Evolutionary conservation across 768 basidiomycete genomes (phyloP), one percentile per base, ranked within the genome.

Genomic region (Chalciporus piperatus): DNA sequence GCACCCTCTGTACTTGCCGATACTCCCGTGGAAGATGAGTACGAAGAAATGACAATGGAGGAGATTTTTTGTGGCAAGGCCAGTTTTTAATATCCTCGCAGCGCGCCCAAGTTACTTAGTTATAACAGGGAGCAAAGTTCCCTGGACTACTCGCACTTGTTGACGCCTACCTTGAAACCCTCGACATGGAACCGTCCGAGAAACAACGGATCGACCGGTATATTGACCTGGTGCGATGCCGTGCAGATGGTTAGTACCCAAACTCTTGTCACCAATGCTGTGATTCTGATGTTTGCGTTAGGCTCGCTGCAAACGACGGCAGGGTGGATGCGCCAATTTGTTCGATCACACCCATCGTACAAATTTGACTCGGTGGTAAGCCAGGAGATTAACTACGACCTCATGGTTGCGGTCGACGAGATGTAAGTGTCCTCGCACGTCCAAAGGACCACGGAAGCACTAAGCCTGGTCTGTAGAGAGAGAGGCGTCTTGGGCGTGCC

Each of bases 1-100:
- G 63, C 52, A 16, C 84, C 84, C n/a, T 66, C 71, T 3, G 79
- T 76, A 2, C 76, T 78, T 40, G 68, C 76, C 37, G 83, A 77
- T 10, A 70, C 70, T 10, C 76, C 81, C 0, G 74, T 93, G 6
- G 81, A 86, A 33, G 83, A 91, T 7, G 94, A 98, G 68, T 95
- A 92, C 56, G 91, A 85, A 60, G 92, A 96, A 66, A 94, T 96
- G 87, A 82, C 88, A 0, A 79, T 98, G 68, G 74, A 91, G 54
- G 92, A 98, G 71, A 90, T 98, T 45, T 87, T 99, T 70, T 92
- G 89, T 59, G 97, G 97, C n/a, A 89, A 90, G 80, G 89, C 86
- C 53, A 45, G 73, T 56, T 28, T 54, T 32, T 17, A 42, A 51
- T 45, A 44, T 43, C 41, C 30, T 42, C 45, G 41, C 19, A 43